Percentiles rank a stretch among this genome's conserved stretches.
Conservation (phyloP, 495 filamentous ascomycete genomes). For the Hyaloscypha finlandica region DNA sequence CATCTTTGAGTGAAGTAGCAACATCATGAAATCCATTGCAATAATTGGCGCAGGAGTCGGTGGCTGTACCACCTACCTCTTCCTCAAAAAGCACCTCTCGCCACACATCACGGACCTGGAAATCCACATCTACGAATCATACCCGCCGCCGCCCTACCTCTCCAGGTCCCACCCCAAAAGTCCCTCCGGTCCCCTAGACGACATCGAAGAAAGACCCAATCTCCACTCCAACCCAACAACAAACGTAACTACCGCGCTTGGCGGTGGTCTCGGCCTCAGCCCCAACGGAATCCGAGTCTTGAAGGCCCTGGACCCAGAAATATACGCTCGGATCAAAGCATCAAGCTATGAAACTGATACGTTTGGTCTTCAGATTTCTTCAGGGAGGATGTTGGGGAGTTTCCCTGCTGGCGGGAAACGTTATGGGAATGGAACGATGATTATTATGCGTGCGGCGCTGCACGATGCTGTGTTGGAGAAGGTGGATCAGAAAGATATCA, state of each 20-base stretch:
- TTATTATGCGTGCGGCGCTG: not conserved
- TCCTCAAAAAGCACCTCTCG: conserved; percentile 50
- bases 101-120: conserved; percentile 18
- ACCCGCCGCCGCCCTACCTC: conserved; percentile 34
- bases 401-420: not conserved
- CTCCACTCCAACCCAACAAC: not conserved
- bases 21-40: conserved; percentile 49
- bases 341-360: not conserved
- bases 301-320: conserved; percentile 38
- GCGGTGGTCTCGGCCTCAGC: conserved; percentile 50
- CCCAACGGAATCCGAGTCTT: conserved; percentile 54
- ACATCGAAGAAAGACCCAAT: not conserved
- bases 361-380: not conserved
- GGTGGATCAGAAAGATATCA: not conserved
- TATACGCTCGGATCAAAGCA: conserved; percentile 22
- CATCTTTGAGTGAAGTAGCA: not conserved
- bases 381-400: not conserved
- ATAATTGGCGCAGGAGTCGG: conserved; percentile 56
- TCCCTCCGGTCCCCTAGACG: not conserved
- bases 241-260: conserved; percentile 41
- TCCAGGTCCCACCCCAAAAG: conserved; percentile 14
- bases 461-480: conserved; percentile 5
- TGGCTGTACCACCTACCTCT: conserved; percentile 50
- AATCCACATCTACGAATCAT: conserved; percentile 45
- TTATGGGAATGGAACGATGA: conserved; percentile 1